phyloP scores from a whole-genome alignment of 805 yeast genomes.

The Wickerhamiella lipophila region DNA sequence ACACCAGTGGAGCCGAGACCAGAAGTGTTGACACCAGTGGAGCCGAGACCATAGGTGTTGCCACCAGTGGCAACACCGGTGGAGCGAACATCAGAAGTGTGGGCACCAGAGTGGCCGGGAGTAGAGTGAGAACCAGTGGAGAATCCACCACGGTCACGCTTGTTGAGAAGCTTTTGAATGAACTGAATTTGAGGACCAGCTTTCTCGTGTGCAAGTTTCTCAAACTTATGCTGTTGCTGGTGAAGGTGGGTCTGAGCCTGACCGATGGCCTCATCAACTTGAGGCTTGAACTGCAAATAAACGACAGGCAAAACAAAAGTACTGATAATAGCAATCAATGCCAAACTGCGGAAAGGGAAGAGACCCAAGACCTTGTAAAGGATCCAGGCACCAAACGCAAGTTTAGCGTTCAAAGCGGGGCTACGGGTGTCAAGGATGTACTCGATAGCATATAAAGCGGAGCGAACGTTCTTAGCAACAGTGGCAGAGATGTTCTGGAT shows the following conservation, averaged over 20 bases:
- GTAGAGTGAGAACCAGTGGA: constrained; percentile 19
- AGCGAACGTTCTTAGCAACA: constrained; percentile 28
- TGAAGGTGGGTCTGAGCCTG: constrained; percentile 21
- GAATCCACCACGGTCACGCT: constrained; percentile 27
- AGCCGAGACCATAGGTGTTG: constrained; percentile 19
- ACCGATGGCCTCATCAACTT: constrained; percentile 45
- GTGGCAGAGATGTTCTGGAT: constrained; percentile 33
- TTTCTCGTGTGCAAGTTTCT: constrained; percentile 22
- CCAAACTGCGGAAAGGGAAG: constrained; percentile 58
- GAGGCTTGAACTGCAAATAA: constrained; percentile 61
- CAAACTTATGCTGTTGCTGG: constrained; percentile 19
- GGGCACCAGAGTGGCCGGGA: constrained; percentile 23
- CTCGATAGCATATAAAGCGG: constrained; percentile 25
- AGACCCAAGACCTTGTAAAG: constrained; percentile 58
- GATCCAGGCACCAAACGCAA: constrained; percentile 62
- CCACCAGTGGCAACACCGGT: constrained; percentile 25
- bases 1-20: not conserved
- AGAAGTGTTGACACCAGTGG: constrained; percentile 19
- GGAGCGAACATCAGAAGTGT: constrained; percentile 16
- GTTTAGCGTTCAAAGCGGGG: constrained; percentile 40
- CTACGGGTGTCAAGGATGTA: constrained; percentile 34
- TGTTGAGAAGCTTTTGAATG: constrained; percentile 25
- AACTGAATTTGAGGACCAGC: constrained; percentile 30
- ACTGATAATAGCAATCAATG: constrained; percentile 42
- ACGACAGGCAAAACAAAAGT: constrained; percentile 66